Conservation (phyloP, 2,329 filamentous ascomycete species). For the Alternaria sp. region DNA sequence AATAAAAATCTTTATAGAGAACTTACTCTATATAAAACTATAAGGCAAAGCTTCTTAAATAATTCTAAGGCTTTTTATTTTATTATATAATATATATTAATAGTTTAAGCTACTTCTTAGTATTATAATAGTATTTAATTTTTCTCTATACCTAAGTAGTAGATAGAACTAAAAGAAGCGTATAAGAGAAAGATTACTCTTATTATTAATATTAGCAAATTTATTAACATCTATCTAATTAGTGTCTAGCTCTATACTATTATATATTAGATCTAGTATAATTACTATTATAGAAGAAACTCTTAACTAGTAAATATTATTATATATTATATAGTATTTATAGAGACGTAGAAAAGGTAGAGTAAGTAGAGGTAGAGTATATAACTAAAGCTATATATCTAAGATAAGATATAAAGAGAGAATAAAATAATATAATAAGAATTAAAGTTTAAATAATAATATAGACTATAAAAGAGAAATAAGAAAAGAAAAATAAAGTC, state of each 20-base stretch:
- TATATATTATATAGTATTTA: slow-evolving; percentile 6
- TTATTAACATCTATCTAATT: slow-evolving; percentile 13
- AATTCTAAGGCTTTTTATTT: background rate
- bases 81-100: background rate
- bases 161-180: too few species aligned
- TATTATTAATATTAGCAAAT: slow-evolving; percentile 6
- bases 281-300: slow-evolving; percentile 15
- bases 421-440: slow-evolving; percentile 7
- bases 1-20: background rate
- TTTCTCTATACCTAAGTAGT: background rate
- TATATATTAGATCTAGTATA: slow-evolving; percentile 12
- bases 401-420: slow-evolving; percentile 5
- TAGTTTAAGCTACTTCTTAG: background rate
- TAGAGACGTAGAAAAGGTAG: slow-evolving; percentile 2
- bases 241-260: slow-evolving; percentile 15
- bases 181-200: background rate
- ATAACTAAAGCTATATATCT: slow-evolving; percentile 4
- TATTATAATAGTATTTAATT: background rate
- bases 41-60: background rate
- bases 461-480: slow-evolving; percentile 1
- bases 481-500: slow-evolving; percentile 6
- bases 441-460: slow-evolving; percentile 7
- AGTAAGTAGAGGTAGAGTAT: slow-evolving; percentile 5
- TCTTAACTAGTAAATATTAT: slow-evolving; percentile 12
- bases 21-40: background rate